Evolutionary conservation across 106 monocot genomes (phyloP), one percentile per base, ranked within the genome.

Genomic region (Platanthera guangdongensis): DNA sequence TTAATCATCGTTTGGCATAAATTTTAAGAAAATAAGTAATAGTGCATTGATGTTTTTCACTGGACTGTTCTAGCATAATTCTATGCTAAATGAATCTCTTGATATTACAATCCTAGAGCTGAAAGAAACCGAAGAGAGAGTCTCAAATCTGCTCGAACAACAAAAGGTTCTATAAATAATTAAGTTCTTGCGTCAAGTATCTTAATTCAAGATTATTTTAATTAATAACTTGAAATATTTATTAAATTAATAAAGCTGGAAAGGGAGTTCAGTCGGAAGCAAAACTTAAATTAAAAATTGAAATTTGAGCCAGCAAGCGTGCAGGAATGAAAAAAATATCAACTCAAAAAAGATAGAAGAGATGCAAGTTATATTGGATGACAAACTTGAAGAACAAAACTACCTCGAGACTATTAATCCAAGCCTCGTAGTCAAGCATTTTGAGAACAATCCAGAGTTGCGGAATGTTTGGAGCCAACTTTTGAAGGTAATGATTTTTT

Each of bases 211-310:
- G 39, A 39, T 39, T 39, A 7, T 13, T 70, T 7, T 11, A 22
- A 64, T 60, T 16, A 64, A 52, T 47, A 69, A 28, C 32, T 9
- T 77, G 59, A 80, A 50, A 19, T n/a, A 39, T 39, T 39, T 30
- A n/a, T 60, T 39, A 50, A 70, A 51, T 80, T 46, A 15, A 72
- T 79, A 92, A 92, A 88, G 76, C 54, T 25, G 25, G 90, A 95
- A 75, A 92, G 90, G 57, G 92, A 90, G 25, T 25, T 25, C 25
- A 25, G 25, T 25, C 25, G 21, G 92, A 86, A 85, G 88, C 85
- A 74, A 95, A 88, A 50, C 74, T 95, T 4, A 87, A 95, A 68
- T 71, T 90, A 71, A 90, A 95, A 78, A 95, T 95, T 21, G 85
- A 92, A 76, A 55, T 95, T 54, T 59, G 83, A 67, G 87, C 90